These are phyloP conservation scores for Cryomyces minteri DNA, from an alignment of 495 filamentous ascomycete genomes.

Conservation along the genomic window DNA sequence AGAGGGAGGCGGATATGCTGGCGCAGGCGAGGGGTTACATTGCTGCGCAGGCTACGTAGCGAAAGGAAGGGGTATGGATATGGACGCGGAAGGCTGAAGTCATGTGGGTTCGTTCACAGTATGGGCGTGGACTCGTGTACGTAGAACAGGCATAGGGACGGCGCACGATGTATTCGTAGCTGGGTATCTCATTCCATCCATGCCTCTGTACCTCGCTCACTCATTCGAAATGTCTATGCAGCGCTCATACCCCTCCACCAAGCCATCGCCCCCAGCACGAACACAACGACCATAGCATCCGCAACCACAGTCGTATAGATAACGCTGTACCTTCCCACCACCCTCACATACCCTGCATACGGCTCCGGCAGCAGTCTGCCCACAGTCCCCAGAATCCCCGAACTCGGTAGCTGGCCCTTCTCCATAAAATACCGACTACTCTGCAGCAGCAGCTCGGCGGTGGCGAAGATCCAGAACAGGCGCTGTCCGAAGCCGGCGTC, in stretches of 20 bases:
- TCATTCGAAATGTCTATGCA: neutral
- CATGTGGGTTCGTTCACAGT: too few species aligned
- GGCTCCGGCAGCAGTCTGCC: slow-evolving; percentile 38
- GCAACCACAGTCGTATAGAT: slow-evolving; percentile 42
- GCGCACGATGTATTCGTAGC: too few species aligned
- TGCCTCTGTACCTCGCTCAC: too few species aligned
- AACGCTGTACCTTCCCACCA: slow-evolving; percentile 47
- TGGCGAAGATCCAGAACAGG: slow-evolving; percentile 62
- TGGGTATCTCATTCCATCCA: too few species aligned
- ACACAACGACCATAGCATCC: slow-evolving; percentile 53
- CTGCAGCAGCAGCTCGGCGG: slow-evolving; percentile 57
- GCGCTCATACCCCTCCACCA: slow-evolving; percentile 34
- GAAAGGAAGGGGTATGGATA: too few species aligned
- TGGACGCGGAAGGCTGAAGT: too few species aligned
- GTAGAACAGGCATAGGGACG: too few species aligned
- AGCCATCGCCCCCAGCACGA: slow-evolving; percentile 52
- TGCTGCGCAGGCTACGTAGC: neutral
- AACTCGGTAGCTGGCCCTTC: slow-evolving; percentile 24
- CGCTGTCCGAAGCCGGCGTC: slow-evolving; percentile 9
- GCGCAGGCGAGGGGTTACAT: slow-evolving; percentile 18
- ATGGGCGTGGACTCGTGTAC: too few species aligned
- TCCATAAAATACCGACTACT: slow-evolving; percentile 47
- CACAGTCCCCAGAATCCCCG: slow-evolving; percentile 35
- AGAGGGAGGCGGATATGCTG: slow-evolving; percentile 35
- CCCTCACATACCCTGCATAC: slow-evolving; percentile 33